phyloP scores from a whole-genome alignment of 2,329 filamentous ascomycete genomes.

The Chaetomium strumarium region DNA sequence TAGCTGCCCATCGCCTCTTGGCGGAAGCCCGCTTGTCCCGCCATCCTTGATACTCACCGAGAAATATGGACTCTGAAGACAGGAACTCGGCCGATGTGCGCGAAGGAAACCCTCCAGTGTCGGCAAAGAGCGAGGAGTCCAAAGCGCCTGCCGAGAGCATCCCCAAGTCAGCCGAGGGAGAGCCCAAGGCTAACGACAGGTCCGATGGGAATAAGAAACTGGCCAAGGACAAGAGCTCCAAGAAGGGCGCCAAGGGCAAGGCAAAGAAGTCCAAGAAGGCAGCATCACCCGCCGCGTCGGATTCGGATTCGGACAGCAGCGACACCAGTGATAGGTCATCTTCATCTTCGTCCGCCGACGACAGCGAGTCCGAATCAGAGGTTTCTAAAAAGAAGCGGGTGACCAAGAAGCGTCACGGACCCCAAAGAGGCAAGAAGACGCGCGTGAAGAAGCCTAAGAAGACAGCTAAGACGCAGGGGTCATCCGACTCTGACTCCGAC shows the following conservation, averaged over 20 bases:
- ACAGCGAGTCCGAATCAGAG: slow-evolving; percentile 22
- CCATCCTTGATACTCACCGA: not conserved
- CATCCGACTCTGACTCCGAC: slow-evolving; percentile 24
- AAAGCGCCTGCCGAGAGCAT: slow-evolving; percentile 20
- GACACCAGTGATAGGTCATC: slow-evolving; percentile 19
- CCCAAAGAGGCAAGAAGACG: slow-evolving; percentile 26
- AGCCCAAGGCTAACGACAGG: slow-evolving; percentile 20
- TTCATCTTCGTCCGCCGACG: slow-evolving; percentile 27
- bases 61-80: slow-evolving; percentile 25
- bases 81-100: slow-evolving; percentile 21
- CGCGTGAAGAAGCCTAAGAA: slow-evolving; percentile 28
- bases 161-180: slow-evolving; percentile 22
- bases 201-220: slow-evolving; percentile 25
- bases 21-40: not conserved
- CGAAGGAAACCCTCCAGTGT: slow-evolving; percentile 19
- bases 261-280: slow-evolving; percentile 26
- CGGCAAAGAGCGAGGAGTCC: slow-evolving; percentile 22
- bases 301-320: slow-evolving; percentile 15
- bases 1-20: not conserved
- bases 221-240: slow-evolving; percentile 25
- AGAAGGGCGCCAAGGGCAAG: slow-evolving; percentile 24
- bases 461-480: slow-evolving; percentile 16
- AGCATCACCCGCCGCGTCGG: slow-evolving; percentile 11
- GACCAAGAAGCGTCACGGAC: slow-evolving; percentile 29
- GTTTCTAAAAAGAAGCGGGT: slow-evolving; percentile 26